Base-by-base conservation (phyloP, 2,329 filamentous ascomycete species). In the Colletotrichum endophyticum region DNA sequence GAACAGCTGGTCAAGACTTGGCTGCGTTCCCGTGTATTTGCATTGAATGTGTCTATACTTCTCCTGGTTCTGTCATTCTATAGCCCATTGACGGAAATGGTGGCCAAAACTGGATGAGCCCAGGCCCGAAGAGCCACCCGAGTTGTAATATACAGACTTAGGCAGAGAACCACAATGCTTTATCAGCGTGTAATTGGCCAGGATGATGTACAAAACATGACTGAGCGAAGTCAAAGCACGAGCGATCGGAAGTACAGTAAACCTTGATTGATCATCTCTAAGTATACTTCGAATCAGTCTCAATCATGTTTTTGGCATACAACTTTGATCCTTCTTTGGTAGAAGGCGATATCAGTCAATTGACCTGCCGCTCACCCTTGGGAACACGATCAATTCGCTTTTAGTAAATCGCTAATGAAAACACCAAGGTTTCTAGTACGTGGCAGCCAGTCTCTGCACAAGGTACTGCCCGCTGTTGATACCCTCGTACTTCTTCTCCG, bases 401-500 rank as follows among this genome's bases (percentile, higher is more conserved):
- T 63, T 63, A 5, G 7, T 32, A 59, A 6, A 59, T 22, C 56
- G 27, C 8, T 19, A 19, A 25, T 3, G 0, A 6, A 30, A 49
- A 28, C 36, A 36, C 7, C 32, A 19, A 27, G 9, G 22, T 9
- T 3, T 16, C 83, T 75, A 94, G 80, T 95, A 92, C 6, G 96
- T 98, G 16, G 94, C 94, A 7, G 92, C 89, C 82, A 98, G 85
- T 78, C 96, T 92, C 86, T 94, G 91, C 11, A 95, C 91, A 63
- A 98, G 85, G 82, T 98, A 98, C 16, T 97, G 91, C 3, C 95
- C 95, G 80, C 94, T 94, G 74, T 93, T 95, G 80, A 98, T 93
- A 1, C 91, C 92, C 39, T 90, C 86, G 81, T 98, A 98, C 86
- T 96, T 97, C 88, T 94, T 96, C 57, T 94, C 91, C 73, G 87